Evolutionary conservation across 1,284 basidiomycete species (phyloP), one percentile per base, ranked within the genome.

Genomic region (Ceratobasidium sp.): DNA sequence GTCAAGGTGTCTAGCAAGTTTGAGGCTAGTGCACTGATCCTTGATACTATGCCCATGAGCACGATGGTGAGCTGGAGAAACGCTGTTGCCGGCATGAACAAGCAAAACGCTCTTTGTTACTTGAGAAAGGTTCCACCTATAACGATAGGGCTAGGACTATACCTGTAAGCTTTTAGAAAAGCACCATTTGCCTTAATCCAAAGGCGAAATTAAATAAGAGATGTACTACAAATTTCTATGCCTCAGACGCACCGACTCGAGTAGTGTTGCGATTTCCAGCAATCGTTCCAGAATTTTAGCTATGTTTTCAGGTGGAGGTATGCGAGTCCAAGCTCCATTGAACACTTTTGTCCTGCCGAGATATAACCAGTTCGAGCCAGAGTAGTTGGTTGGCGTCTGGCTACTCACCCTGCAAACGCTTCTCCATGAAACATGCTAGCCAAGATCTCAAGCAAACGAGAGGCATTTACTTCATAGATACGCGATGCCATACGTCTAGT

Each of bases 21-120:
- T 41, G 80, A 79, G 19, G 84, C 79, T n/a, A 92, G 78, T 1
- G 81, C 78, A 41, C 82, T 82, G 77, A 91, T 81, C 74, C 92
- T 86, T 1, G 90, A 89, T 46, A 85, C 83, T 56, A 92, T 85
- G 8, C 88, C 88, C 24, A 84, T 82, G 43, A 93, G 83, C 2
- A 87, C 84, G 39, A 93, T 79, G 14, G 90, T 82, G 11, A 92
- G 79, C 76, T 91, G 89, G 3, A 91, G 82, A 78, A 93, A 93
- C 22, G 90, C 89, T 16, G 89, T 91, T 0, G 87, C 86, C 79
- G 90, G 89, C 84, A 92, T 87, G 61, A 87, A 86, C 27, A 89
- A 82, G 39, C 84, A 82, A 74, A 92, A 87, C 39, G 86, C 86
- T 59, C 91, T 93, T 62, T 4, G 58, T 58, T 69, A 74, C 62